phyloP scores from a whole-genome alignment of 768 basidiomycete genomes.

The Rhodosporidiobolus odoratus region DNA sequence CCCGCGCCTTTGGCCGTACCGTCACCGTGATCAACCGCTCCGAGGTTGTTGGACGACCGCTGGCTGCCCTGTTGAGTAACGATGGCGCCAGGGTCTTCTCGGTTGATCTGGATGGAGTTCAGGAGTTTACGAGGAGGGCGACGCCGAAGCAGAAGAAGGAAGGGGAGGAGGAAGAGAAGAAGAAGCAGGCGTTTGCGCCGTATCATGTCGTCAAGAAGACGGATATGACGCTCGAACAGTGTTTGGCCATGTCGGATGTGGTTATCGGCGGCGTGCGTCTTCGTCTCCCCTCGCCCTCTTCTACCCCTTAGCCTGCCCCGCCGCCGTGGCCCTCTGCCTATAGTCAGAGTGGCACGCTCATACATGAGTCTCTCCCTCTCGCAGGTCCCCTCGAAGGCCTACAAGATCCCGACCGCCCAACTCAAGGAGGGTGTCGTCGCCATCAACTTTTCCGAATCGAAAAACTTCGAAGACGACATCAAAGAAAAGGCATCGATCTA shows the following conservation, averaged over 20 bases:
- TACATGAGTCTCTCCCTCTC: not conserved
- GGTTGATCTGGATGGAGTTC: conserved; percentile 89
- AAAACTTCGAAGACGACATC: conserved; percentile 92
- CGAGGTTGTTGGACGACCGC: conserved; percentile 92
- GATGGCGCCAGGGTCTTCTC: conserved; percentile 95
- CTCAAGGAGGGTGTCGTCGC: conserved; percentile 92
- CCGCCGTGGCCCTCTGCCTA: not conserved
- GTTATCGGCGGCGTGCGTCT: conserved; percentile 60
- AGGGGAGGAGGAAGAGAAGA: conserved; percentile 38
- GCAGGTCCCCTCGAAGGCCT: conserved; percentile 71
- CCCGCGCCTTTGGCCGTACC: conserved; percentile 86
- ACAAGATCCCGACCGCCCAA: conserved; percentile 82
- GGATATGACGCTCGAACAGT: conserved; percentile 66
- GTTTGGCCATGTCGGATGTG: conserved; percentile 78
- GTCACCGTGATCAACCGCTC: conserved; percentile 95
- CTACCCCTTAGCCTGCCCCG: not conserved
- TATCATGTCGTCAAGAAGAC: conserved; percentile 73
- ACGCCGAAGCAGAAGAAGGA: conserved; percentile 6
- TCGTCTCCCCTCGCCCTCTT: not conserved
- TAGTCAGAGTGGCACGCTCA: too few relatives aligned
- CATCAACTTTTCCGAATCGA: conserved; percentile 86
- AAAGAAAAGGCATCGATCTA: conserved; percentile 92
- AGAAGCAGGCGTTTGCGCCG: conserved; percentile 64
- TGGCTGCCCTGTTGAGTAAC: conserved; percentile 92
- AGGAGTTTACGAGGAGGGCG: conserved; percentile 77